Base-by-base conservation (phyloP, 225 moss, liverwort and hornwort genomes). In the Neckera pumila region DNA sequence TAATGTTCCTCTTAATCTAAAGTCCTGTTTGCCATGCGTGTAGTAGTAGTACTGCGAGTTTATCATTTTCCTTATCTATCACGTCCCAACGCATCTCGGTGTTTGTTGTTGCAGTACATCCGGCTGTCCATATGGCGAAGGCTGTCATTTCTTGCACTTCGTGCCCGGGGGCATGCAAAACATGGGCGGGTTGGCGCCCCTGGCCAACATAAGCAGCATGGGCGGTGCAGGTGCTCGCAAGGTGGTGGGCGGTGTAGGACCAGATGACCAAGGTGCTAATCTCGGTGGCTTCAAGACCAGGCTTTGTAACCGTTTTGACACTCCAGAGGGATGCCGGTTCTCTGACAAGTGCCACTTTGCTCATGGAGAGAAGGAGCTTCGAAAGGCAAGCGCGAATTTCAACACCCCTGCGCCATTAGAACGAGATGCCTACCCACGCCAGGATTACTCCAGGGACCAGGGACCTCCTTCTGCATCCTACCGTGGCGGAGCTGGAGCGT, bases 281-380 rank as follows among this genome's bases (percentile, higher is more conserved):
- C 94, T 99, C 8, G 99, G 99, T 14, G 99, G 99, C 43, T 99
- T 99, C 45, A 99, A 97, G 85, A 99, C 99, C 28, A 92, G 99
- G 26, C 96, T 99, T 6, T 99, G 99, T 79, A 99, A 99, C 75
- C 94, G 97, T 16, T 99, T 95, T 13, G 99, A 97, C 56, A 99
- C 99, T 5, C 89, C 96, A 0, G 99, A 99, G 84, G 99, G 99
- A 5, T 99, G 99, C 80, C 95, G 99, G 5, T 99, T 97, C 90
- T 96, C 97, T 19, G 99, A 99, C 77, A 99, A 99, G 89, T 99
- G 99, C 71, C 99, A 99, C 83, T 99, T 99, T 47, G 99, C 99
- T 49, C 99, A 99, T 63, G 99, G 99, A 36, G 99, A 99, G 90
- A 97, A 96, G 86, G 97, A 99, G 83, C 95, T 99, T 53, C 94